These are phyloP conservation scores for Chenopodium suecicum DNA, from an alignment of 148 eudicot species.

Conservation along the genomic window DNA sequence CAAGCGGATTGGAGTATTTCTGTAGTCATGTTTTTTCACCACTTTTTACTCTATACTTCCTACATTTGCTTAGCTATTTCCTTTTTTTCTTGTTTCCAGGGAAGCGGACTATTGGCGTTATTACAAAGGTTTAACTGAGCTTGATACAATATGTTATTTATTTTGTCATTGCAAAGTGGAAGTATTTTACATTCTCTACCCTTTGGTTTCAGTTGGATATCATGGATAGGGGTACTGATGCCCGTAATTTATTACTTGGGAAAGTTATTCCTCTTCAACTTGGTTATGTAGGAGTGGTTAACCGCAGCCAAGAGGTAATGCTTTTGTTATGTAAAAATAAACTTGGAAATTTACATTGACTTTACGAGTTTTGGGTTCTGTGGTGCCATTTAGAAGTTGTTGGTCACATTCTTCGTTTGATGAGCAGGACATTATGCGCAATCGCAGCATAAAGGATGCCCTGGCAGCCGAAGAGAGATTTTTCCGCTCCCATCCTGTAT, in stretches of 20 bases:
- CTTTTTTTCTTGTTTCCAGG: conserved; percentile 52
- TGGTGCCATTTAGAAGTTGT: background rate
- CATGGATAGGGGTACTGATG: conserved; percentile 97
- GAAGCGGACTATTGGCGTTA: conserved; percentile 85
- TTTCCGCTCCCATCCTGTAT: conserved; percentile 89
- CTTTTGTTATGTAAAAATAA: background rate
- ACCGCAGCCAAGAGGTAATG: conserved; percentile 89
- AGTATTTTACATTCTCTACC: conserved; percentile 15
- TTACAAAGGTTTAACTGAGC: conserved; percentile 70
- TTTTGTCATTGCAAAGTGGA: conserved; percentile 1
- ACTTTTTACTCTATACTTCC: background rate
- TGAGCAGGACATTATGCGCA: conserved; percentile 70
- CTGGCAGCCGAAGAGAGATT: conserved; percentile 92
- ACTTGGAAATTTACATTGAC: conserved; percentile 1
- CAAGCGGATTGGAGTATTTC: background rate
- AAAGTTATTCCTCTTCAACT: conserved; percentile 88
- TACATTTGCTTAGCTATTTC: conserved; percentile 24
- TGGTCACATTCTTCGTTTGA: conserved; percentile 11
- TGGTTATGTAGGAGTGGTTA: conserved; percentile 88
- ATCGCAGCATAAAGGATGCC: conserved; percentile 84
- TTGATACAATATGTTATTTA: background rate
- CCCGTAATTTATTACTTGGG: conserved; percentile 81
- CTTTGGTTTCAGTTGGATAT: conserved; percentile 73
- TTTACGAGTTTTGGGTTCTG: conserved; percentile 6
- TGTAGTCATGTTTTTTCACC: background rate